Evolutionary conservation across 164 flowering plant species (phyloP).

Genomic region (Umbilicus rupestris): DNA sequence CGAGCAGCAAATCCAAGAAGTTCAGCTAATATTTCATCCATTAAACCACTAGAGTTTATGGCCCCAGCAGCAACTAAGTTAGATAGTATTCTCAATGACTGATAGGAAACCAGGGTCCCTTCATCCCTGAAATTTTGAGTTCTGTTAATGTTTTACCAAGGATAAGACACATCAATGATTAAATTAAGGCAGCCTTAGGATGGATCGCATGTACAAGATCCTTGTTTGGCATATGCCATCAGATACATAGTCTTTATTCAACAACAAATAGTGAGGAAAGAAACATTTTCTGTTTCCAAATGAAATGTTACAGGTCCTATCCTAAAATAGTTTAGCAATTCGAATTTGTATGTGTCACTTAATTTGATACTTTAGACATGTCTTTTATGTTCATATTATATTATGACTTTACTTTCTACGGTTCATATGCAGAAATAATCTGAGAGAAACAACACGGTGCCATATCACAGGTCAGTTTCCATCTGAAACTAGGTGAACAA

Average conservation of each 20-base stretch:
- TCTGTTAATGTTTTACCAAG: slow-evolving; percentile 12
- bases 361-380: too few species aligned
- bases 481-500: neutral
- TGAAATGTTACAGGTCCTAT: too few species aligned
- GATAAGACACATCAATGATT: neutral
- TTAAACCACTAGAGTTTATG: slow-evolving; percentile 33
- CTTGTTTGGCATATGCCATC: too few species aligned
- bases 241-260: too few species aligned
- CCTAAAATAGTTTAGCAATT: too few species aligned
- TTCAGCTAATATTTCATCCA: slow-evolving; percentile 48
- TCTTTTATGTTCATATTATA: too few species aligned
- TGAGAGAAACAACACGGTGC: neutral
- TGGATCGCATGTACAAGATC: too few species aligned
- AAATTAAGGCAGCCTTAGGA: neutral
- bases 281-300: too few species aligned
- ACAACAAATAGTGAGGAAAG: too few species aligned
- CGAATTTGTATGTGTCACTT: too few species aligned
- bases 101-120: slow-evolving; percentile 32
- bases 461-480: neutral
- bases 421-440: neutral
- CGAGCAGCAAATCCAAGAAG: slow-evolving; percentile 44
- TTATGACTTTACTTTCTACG: neutral
- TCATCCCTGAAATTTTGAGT: slow-evolving; percentile 51
- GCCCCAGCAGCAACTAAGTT: slow-evolving; percentile 75
- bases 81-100: slow-evolving; percentile 69